Evolutionary conservation across 345 rosid species (phyloP).

Genomic region (Isatis tinctoria): DNA sequence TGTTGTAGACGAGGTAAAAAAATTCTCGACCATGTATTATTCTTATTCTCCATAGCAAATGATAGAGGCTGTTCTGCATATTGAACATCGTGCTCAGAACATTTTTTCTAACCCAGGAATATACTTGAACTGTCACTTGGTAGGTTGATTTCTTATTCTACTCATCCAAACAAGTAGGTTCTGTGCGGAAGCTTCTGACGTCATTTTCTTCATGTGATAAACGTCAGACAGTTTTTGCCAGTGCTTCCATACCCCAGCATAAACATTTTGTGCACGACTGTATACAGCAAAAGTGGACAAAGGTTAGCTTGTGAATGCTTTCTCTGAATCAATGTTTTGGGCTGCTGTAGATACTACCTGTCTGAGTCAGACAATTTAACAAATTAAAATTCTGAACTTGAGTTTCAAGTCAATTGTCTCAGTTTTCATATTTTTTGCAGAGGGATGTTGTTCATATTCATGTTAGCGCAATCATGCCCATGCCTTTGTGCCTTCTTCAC

Average conservation of each 20-base stretch:
- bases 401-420: conserved; percentile 6
- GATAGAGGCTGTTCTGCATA: not conserved
- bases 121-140: conserved; percentile 10
- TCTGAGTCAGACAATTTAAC: not conserved
- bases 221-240: conserved; percentile 85
- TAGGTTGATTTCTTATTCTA: conserved; percentile 94
- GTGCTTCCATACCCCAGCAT: conserved; percentile 97
- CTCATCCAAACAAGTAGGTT: conserved; percentile 79
- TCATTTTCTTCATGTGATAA: conserved; percentile 62
- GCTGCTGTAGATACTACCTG: not conserved
- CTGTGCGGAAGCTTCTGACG: conserved; percentile 72
- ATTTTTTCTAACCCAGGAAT: not conserved
- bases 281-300: conserved; percentile 93
- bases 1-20: conserved; percentile 84
- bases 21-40: not conserved
- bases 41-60: not conserved
- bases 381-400: not conserved
- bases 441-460: conserved; percentile 68
- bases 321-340: not conserved
- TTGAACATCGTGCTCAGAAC: not conserved
- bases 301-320: conserved; percentile 42
- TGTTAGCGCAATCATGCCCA: conserved; percentile 63
- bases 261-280: conserved; percentile 75
- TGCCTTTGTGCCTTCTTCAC: conserved; percentile 71
- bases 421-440: conserved; percentile 36